Base-by-base conservation (phyloP, 192 early-diverging fungal genomes). In the Coemansia sp. region DNA sequence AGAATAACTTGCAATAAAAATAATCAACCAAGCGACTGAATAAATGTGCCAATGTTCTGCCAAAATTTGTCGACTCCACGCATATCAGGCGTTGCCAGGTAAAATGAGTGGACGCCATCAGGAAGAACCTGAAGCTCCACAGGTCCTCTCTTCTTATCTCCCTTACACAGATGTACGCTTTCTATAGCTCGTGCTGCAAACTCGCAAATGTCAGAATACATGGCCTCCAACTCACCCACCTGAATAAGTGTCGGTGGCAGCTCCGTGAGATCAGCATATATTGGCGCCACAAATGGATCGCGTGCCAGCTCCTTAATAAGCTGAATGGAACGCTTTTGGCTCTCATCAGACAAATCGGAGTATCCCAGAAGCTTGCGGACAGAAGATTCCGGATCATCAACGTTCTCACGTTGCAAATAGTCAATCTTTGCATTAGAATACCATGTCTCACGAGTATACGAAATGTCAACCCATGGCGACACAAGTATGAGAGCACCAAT, bases 221-320 rank as follows among this genome's bases (percentile, higher is more conserved):
- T 80, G 4, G 72, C 64, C 46, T 84, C 83, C 6, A 58, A 62
- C 0, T 59, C 48, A 26, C 72, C 78, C 13, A 32, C 63, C 57
- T 84, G 83, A 11, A 84, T 62, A 21, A 84, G 66, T 13, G 63
- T 74, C 0, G 69, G 71, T 4, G 83, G 83, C 41, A 81, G 10
- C 8, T 52, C 64, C 0, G 47, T 21, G 10, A 72, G 54, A 15
- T 69, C n/a, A 0, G 62, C 75, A 37, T 77, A 40, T 8, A 80
- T 52, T 16, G 83, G 72, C 0, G 83, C 71, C 39, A 84, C 7
- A 58, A 67, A 81, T 42, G 72, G 75, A 45, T 81, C 71, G 5
- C 12, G 41, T 41, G 71, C 48, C 21, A 65, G 8, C 8, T 54
- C 51, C 13, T 54, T 54, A 21, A 54, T 54, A 22, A 26, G 26